Conservation (phyloP, 495 filamentous ascomycete species). For the Podospora australis region DNA sequence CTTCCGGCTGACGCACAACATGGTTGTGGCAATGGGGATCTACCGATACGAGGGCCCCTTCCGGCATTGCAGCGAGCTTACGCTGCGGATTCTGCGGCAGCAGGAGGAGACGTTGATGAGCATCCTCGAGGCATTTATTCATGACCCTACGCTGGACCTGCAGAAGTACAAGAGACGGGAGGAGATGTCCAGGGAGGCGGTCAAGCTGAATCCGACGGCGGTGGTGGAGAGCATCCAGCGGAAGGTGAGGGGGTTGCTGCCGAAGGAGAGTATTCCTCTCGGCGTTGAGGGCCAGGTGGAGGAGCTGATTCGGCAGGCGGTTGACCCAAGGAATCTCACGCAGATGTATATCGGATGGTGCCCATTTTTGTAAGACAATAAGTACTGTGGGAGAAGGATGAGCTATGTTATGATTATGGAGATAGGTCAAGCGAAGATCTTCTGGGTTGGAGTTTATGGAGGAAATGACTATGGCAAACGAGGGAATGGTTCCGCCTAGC, state of each 20-base stretch:
- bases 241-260: slow-evolving; percentile 79
- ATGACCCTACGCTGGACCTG: slow-evolving; percentile 94
- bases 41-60: slow-evolving; percentile 91
- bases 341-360: slow-evolving; percentile 99
- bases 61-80: slow-evolving; percentile 82
- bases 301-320: slow-evolving; percentile 79
- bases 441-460: too few relatives aligned
- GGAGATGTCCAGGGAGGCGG: slow-evolving; percentile 52
- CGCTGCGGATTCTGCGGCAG: slow-evolving; percentile 72
- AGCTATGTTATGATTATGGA: background rate
- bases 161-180: slow-evolving; percentile 49
- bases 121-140: slow-evolving; percentile 89
- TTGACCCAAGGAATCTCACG: slow-evolving; percentile 65
- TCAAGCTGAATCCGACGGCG: slow-evolving; percentile 79
- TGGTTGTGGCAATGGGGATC: slow-evolving; percentile 92
- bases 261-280: slow-evolving; percentile 80
- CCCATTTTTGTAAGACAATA: slow-evolving; percentile 74
- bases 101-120: slow-evolving; percentile 96
- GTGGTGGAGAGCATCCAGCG: slow-evolving; percentile 83
- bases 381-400: background rate
- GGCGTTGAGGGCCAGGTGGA: slow-evolving; percentile 95
- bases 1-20: slow-evolving; percentile 98
- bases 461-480: too few relatives aligned
- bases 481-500: too few relatives aligned
- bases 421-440: too few relatives aligned